Evolutionary conservation across 352 stramenopile genomes (phyloP).

Genomic region (Globisporangium iwayamae): DNA sequence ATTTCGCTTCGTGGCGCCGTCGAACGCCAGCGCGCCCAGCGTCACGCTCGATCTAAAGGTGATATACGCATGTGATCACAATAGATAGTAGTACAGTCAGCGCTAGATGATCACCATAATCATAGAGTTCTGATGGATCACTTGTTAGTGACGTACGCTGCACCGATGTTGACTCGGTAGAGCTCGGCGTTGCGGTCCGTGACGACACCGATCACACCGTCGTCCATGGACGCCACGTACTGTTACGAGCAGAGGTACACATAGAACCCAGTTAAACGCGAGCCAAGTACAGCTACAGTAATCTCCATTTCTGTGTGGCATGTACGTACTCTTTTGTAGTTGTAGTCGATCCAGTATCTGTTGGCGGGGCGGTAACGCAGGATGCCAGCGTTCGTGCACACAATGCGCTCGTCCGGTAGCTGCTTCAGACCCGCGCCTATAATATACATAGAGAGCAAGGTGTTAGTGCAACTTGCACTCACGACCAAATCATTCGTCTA

Average conservation of each 20-base stretch:
- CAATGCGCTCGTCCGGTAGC: conserved; percentile 47
- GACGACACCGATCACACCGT: conserved; percentile 94
- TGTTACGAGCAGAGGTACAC: conserved; percentile 20
- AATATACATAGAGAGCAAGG: background rate
- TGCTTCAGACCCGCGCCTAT: conserved; percentile 63
- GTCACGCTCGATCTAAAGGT: conserved; percentile 57
- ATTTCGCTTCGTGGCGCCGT: conserved; percentile 98
- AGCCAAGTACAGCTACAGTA: background rate
- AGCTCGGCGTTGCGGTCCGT: conserved; percentile 92
- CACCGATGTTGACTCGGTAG: conserved; percentile 95
- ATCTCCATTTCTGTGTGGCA: background rate
- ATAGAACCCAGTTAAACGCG: background rate
- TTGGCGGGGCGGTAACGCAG: conserved; percentile 85
- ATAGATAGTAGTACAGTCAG: background rate
- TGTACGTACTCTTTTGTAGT: conserved; percentile 71
- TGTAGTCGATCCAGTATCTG: conserved; percentile 88
- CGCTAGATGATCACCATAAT: background rate
- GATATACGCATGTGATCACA: background rate
- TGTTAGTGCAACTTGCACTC: background rate
- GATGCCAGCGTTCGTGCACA: conserved; percentile 81
- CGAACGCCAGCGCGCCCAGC: conserved; percentile 88
- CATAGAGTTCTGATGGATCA: background rate
- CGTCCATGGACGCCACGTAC: conserved; percentile 77
- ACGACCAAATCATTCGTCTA: background rate
- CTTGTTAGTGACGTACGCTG: conserved; percentile 55